Percentiles rank a stretch among this genome's conserved stretches.
These are phyloP conservation scores for Peronospora destructor DNA, from an alignment of 352 stramenopile species.

Conservation along the genomic window DNA sequence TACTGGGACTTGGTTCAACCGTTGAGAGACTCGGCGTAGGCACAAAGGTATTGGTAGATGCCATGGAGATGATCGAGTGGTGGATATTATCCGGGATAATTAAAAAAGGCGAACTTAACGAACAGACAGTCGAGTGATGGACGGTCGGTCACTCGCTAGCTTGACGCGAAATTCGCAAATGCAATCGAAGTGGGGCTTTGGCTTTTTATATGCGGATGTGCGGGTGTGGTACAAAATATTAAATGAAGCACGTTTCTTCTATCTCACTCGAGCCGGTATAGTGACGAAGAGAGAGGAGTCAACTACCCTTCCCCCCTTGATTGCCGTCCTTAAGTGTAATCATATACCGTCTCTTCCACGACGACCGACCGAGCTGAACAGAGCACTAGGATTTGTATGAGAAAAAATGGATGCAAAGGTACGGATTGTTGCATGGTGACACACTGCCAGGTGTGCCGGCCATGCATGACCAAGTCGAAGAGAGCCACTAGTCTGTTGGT, in stretches of 20 bases:
- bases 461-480: neutral
- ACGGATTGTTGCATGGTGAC: constrained; percentile 7
- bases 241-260: too few relatives aligned
- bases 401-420: constrained; percentile 24
- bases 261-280: neutral
- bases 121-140: constrained; percentile 6
- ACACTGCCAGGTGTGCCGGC: constrained; percentile 1
- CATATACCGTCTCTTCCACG: constrained; percentile 31
- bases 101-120: neutral
- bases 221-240: neutral
- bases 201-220: constrained; percentile 6
- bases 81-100: too few relatives aligned
- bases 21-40: constrained; percentile 14
- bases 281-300: too few relatives aligned
- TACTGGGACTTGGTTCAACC: constrained; percentile 26
- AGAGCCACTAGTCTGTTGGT: neutral
- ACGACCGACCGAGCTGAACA: constrained; percentile 15
- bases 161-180: constrained; percentile 33
- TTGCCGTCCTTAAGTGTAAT: constrained; percentile 28
- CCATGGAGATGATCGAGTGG: constrained; percentile 7
- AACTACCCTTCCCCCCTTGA: constrained; percentile 1
- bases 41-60: constrained; percentile 16
- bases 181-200: constrained; percentile 9
- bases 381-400: constrained; percentile 21
- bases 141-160: constrained; percentile 15